phyloP scores from a whole-genome alignment of 495 filamentous ascomycete species.

The Antarctomyces pellizariae region DNA sequence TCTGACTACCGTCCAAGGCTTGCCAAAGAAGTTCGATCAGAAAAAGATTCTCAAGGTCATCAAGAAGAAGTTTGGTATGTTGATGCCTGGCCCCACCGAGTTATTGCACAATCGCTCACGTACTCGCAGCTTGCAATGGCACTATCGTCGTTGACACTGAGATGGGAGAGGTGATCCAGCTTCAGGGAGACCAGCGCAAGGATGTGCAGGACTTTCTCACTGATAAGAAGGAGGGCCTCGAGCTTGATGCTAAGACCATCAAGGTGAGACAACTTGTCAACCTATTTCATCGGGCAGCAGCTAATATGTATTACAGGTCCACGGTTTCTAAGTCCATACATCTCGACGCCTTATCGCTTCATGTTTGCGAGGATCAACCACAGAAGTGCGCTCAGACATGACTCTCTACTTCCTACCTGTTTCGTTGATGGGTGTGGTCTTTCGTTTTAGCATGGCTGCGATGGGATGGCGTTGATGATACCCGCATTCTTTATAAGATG shows the following conservation, averaged over 20 bases:
- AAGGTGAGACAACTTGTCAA: constrained; percentile 32
- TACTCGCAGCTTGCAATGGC: constrained; percentile 82
- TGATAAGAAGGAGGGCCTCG: constrained; percentile 82
- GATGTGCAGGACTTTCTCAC: constrained; percentile 94
- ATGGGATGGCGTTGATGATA: constrained; percentile 1
- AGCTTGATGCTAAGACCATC: constrained; percentile 87
- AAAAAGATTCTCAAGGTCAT: constrained; percentile 99
- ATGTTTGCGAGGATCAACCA: constrained; percentile 5
- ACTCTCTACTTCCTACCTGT: not conserved
- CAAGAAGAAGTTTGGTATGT: constrained; percentile 96
- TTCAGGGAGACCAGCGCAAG: constrained; percentile 97
- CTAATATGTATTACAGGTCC: constrained; percentile 24
- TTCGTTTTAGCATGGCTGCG: not conserved
- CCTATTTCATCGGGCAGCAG: not conserved
- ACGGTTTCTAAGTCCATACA: constrained; percentile 43
- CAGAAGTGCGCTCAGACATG: constrained; percentile 5
- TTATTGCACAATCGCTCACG: constrained; percentile 6
- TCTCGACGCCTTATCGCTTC: constrained; percentile 14
- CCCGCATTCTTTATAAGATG: not conserved
- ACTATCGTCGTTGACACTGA: constrained; percentile 92
- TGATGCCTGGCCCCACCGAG: not conserved
- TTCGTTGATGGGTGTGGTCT: not conserved
- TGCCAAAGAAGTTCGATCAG: constrained; percentile 94
- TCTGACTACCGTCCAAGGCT: constrained; percentile 95
- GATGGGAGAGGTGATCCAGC: constrained; percentile 99